Evolutionary conservation across 2,329 filamentous ascomycete genomes (phyloP), one percentile per base, ranked within the genome.

Genomic region (Verticillium dahliae): DNA sequence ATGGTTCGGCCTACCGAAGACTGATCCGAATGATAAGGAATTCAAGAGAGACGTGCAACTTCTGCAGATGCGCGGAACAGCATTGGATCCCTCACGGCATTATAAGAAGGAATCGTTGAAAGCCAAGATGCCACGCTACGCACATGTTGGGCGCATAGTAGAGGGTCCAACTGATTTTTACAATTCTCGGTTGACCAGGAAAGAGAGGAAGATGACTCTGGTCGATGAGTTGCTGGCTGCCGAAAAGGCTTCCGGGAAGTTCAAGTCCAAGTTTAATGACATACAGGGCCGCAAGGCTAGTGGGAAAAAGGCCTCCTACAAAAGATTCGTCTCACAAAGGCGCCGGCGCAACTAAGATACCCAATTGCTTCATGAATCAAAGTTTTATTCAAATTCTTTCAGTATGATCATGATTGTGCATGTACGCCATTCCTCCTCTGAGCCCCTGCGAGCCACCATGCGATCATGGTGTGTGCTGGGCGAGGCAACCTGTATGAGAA

Each of bases 1-100:
- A 62, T 98, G 94, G 94, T 98, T 90, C 78, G 85, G 96, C 69
- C 81, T 99, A 60, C 93, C 93, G 6, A 88, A 88, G 69, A 97
- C 94, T 33, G 82, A 91, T 58, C 86, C 92, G 9, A 97, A 94
- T 31, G 82, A 91, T 58, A 86, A 92, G 13, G 88, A 96, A 70
- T 81, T 97, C 64, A 96, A 93, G 76, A 85, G 92, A 67, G 94
- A 99, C 72, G 81, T 97, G 58, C 92, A 97, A 75, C 80, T 98
- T 11, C 80, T 99, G 62, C 88, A 91, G 66, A 94, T 97, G 89
- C 87, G 95, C 73, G 89, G 88, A 61, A 66, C 64, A 41, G 88
- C 97, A 22, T 81, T 98, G 27, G 94, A 98, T 67, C 88, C 92
- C 1, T 94, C 98, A 73, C 83, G 90, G 58, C 90, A 94, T 70